Percentiles rank a stretch among this genome's conserved stretches.
phyloP scores from a whole-genome alignment of 1,139 yeast species.

The Debaryomyces subglobosus region DNA sequence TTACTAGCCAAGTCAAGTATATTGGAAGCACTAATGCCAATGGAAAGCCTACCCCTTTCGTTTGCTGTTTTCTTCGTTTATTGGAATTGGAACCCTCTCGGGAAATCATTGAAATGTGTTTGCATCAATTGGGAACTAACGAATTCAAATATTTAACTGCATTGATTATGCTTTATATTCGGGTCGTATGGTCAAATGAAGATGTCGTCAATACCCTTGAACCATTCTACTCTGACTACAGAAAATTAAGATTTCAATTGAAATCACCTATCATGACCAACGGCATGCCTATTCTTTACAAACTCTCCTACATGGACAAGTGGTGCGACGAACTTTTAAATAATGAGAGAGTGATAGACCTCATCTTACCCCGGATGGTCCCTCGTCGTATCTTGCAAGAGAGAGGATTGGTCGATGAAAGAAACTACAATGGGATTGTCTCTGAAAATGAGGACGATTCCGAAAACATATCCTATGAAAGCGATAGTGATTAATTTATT shows the following conservation, averaged over 20 bases:
- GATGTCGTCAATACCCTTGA: constrained; percentile 56
- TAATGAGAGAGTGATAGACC: constrained; percentile 56
- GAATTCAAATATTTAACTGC: constrained; percentile 73
- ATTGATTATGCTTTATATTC: constrained; percentile 57
- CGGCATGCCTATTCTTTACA: constrained; percentile 30
- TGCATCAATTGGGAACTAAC: constrained; percentile 43
- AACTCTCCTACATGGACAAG: constrained; percentile 57
- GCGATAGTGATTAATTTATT: constrained; percentile 29
- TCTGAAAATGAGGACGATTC: constrained; percentile 14
- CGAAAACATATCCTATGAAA: constrained; percentile 19
- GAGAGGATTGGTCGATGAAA: constrained; percentile 38
- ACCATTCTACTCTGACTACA: constrained; percentile 53
- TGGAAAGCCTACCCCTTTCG: constrained; percentile 61
- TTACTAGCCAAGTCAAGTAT: constrained; percentile 41
- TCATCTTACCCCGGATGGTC: constrained; percentile 60
- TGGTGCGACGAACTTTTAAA: constrained; percentile 56
- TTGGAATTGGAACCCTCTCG: constrained; percentile 62
- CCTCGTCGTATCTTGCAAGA: constrained; percentile 43
- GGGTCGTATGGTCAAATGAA: constrained; percentile 50
- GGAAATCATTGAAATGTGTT: constrained; percentile 55
- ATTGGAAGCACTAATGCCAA: constrained; percentile 54
- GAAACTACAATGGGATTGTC: constrained; percentile 36
- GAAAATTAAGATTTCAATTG: constrained; percentile 45
- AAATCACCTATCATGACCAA: constrained; percentile 31
- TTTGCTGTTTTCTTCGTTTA: constrained; percentile 64